Evolutionary conservation across 2,329 filamentous ascomycete species (phyloP).

Genomic region (Fusarium beomiforme): DNA sequence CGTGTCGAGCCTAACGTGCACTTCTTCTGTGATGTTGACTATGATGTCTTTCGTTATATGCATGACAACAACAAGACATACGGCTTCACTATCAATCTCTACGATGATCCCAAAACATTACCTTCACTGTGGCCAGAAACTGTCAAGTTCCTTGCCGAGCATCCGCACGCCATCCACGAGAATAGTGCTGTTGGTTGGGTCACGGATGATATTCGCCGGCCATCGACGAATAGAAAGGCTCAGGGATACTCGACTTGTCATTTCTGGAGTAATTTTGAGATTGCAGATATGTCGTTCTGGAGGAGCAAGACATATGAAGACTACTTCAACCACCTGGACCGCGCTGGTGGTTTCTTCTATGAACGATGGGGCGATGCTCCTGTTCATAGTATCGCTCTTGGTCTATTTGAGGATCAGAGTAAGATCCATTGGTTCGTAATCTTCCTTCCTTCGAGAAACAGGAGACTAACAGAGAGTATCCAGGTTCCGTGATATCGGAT

Average conservation of each 20-base stretch:
- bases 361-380: conserved; percentile 98
- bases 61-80: conserved; percentile 98
- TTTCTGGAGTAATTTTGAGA: conserved; percentile 99
- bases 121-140: conserved; percentile 96
- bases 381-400: conserved; percentile 93
- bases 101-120: conserved; percentile 89
- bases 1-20: conserved; percentile 98
- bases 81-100: conserved; percentile 97
- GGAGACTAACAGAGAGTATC: not conserved
- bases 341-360: conserved; percentile 97
- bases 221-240: conserved; percentile 81
- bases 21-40: conserved; percentile 99
- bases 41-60: conserved; percentile 99
- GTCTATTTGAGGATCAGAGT: conserved; percentile 88
- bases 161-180: conserved; percentile 81
- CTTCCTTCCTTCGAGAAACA: not conserved
- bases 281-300: conserved; percentile 94
- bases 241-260: conserved; percentile 98
- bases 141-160: conserved; percentile 84
- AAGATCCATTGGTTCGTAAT: conserved; percentile 87
- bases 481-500: conserved; percentile 99
- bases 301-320: conserved; percentile 89
- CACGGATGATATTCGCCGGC: conserved; percentile 78
- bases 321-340: conserved; percentile 97
- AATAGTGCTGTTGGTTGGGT: conserved; percentile 92